phyloP scores from a whole-genome alignment of 176 grass and related monocot genomes.

The Microstegium vimineum region DNA sequence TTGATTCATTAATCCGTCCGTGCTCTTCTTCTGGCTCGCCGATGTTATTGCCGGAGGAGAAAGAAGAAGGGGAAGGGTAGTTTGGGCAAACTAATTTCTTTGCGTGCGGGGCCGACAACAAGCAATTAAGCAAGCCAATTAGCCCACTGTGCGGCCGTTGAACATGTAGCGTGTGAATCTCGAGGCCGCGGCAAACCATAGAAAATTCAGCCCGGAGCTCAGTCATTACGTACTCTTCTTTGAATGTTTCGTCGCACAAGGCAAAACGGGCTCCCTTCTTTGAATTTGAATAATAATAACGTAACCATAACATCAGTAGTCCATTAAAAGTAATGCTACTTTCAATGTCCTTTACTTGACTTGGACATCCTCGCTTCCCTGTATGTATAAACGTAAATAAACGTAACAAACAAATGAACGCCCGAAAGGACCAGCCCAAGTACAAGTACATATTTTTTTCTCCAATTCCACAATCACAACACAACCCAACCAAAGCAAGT shows the following conservation, averaged over 20 bases:
- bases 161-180: slow-evolving; percentile 15
- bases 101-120: not conserved
- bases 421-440: not conserved
- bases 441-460: not conserved
- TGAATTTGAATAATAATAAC: slow-evolving; percentile 2
- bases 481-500: not conserved
- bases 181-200: not conserved
- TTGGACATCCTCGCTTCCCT: not conserved
- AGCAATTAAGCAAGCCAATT: not conserved
- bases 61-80: not conserved
- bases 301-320: not conserved
- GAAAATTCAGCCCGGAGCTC: not conserved
- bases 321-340: not conserved
- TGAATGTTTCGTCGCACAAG: not conserved
- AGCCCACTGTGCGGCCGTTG: not conserved
- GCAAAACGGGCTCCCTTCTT: not conserved
- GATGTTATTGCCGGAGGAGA: not conserved
- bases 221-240: not conserved
- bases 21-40: not conserved
- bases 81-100: not conserved
- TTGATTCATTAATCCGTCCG: not conserved
- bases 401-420: not conserved
- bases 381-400: not conserved
- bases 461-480: not conserved
- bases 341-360: not conserved